phyloP scores from a whole-genome alignment of 2,329 filamentous ascomycete genomes.

The Mycocentrospora acerina region DNA sequence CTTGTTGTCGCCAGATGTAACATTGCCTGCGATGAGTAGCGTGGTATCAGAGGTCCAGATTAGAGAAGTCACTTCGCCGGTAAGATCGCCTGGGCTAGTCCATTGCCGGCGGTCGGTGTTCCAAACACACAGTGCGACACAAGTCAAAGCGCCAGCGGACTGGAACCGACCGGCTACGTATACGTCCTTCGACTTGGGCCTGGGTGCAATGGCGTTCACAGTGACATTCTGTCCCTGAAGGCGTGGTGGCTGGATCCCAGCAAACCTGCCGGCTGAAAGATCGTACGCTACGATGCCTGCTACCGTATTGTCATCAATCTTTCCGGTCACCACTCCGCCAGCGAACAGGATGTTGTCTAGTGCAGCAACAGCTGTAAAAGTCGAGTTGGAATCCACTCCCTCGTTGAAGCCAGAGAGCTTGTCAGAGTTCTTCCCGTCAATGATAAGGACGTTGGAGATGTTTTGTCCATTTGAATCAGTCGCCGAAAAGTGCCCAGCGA shows the following conservation, averaged over 20 bases:
- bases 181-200: conserved; percentile 69
- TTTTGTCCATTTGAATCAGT: conserved; percentile 66
- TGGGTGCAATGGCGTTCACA: conserved; percentile 75
- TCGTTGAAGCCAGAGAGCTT: conserved; percentile 68
- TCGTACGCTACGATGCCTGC: conserved; percentile 81
- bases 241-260: conserved; percentile 69
- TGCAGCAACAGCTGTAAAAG: conserved; percentile 67
- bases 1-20: conserved; percentile 66
- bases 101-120: conserved; percentile 71
- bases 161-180: conserved; percentile 86
- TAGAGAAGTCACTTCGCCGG: conserved; percentile 70
- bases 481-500: conserved; percentile 84
- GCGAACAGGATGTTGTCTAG: conserved; percentile 65
- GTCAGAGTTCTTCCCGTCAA: conserved; percentile 72
- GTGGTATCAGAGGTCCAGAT: conserved; percentile 73
- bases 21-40: conserved; percentile 75
- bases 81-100: conserved; percentile 74
- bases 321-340: conserved; percentile 77
- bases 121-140: conserved; percentile 79
- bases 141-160: conserved; percentile 80
- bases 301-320: conserved; percentile 61
- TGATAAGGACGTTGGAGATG: conserved; percentile 78
- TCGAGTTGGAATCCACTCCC: conserved; percentile 69
- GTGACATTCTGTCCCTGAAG: conserved; percentile 69
- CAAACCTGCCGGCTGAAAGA: conserved; percentile 63